Base-by-base conservation (phyloP, 2,329 filamentous ascomycete species). In the Thelonectria discophora region DNA sequence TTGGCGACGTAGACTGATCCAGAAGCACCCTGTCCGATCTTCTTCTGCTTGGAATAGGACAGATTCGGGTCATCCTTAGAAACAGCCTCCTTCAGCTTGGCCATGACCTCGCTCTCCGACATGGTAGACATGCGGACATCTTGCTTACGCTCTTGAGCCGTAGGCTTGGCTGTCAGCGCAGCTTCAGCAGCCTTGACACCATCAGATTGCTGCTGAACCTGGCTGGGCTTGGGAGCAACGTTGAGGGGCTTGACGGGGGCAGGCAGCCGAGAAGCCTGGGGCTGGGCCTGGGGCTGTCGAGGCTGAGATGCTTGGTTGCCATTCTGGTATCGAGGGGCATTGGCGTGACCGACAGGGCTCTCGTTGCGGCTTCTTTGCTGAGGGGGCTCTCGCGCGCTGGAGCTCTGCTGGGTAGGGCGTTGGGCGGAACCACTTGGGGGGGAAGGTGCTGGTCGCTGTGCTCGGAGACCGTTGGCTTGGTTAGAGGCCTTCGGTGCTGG, bases 1-100 rank as follows among this genome's bases (percentile, higher is more conserved):
- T 96, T 95, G 66, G 95, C 95, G 64, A 99, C 94, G 74, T 99
- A 99, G 49, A 99, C 95, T 20, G 94, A 98, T 60, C 95, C 95
- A 64, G 95, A 99, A 58, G 95, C 95, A 79, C 95, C 95, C 77
- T 99, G 95, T 18, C 95, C 95, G 77, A 99, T 98, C 85, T 99
- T 99, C 86, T 97, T 97, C 80, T 98, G 95, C 82, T 99, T 99
- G 73, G 94, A 94, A 82, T 99, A 99, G 21, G 94, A 97, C 68
- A 97, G 83, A 72, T 96, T 91, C 55, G 95, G 95, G 74, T 97
- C 94, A 63, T 97, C 93, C 77, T 97, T 96, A 65, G 94, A 97
- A 1, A 99, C 95, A 8, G 95, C 94, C 68, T 97, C 92, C 75
- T 94, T 91, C 55, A 99, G 85, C 75, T 93, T 95, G 67, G 92